Evolutionary conservation across 257 asterid genomes (phyloP), one percentile per base, ranked within the genome.

Genomic region (Nicotiana benthamiana): DNA sequence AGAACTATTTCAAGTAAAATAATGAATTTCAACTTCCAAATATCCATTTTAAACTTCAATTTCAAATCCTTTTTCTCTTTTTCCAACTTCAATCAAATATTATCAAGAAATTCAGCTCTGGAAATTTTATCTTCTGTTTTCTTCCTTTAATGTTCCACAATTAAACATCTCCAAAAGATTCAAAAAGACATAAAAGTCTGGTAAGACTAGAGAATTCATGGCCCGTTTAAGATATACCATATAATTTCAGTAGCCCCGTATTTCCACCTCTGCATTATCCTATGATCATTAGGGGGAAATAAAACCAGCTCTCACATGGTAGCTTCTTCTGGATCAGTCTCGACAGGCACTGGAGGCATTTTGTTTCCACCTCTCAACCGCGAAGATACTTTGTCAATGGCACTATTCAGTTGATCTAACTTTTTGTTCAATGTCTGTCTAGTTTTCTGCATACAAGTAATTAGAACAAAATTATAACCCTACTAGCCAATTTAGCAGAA

Each of bases 351-450:
- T 60, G 81, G 79, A 60, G 93, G 93, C 52, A 81, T 79, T n/a
- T 86, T 91, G 77, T 85, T 90, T 81, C 96, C 91, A 82, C 98
- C 97, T 89, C 95, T 90, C 89, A 94, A 85, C 63, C 97, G 96
- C 54, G 96, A 83, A 2, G 94, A 89, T 51, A 93, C 97, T 30
- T 91, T 90, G 91, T 93, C 98, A 65, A 94, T 93, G 83, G 97
- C 98, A 66, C 89, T 89, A 87, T 90, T 94, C 87, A 94, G 96
- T 82, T 93, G 97, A 83, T 91, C 84, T 62, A 93, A 86, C 81
- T 92, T 94, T 75, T 88, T 93, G 76, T 89, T 90, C 86, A 94
- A 82, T 32, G 90, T 92, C 87, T 88, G 88, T 86, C 98, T 88
- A 68, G 94, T 94, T 85, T 85, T 90, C 97, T 93, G 97, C 70